Base-by-base conservation (phyloP, 495 filamentous ascomycete genomes). In the Pyrenopolyporus hunteri region DNA sequence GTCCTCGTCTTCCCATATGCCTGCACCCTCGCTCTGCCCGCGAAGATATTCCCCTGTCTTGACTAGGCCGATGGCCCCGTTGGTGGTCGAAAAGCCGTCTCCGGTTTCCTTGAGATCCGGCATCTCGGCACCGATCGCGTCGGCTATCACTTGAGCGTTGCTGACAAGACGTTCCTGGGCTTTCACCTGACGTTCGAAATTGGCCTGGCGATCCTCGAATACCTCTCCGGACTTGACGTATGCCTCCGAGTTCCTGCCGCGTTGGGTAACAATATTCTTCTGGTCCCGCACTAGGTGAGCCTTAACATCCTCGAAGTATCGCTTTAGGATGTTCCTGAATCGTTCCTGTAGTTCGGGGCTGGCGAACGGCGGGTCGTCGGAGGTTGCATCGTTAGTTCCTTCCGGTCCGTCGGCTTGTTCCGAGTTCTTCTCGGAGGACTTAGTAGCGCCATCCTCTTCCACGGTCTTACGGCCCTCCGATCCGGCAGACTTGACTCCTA, bases 1-100 rank as follows among this genome's bases (percentile, higher is more conserved):
- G 36, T 99, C 94, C 67, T 98, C 94, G 64, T 99, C 94, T 77
- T 98, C 95, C 94, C 94, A 99, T 64, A 98, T 97, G 1, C 94
- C 94, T n/a, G 92, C 83, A 6, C 93, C 93, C 57, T 97, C 94
- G 4, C 87, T 87, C 66, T 94, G 89, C 16, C 91, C 90, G 26
- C 91, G 89, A 6, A 97, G 80, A 67, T 96, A 97, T 59, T 99
- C 95, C 1, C 91, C 91, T 23, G 92, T 89, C 72, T 96, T 95
- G 58, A 98, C 88, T 44, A 99, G 85, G 14, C 94, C 96, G 64
- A 98, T 98, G 1, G 87, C 84, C 19, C 91, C 86, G 66, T 87
- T 87, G 0, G 83, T 80, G 16, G 79, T 71, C 29, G 82, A 76
- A 53, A 85, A 82, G 1, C 85, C 70, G 46, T 89, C 81, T 23